phyloP scores from a whole-genome alignment of 495 filamentous ascomycete species.

The Penicillium mononematosum region DNA sequence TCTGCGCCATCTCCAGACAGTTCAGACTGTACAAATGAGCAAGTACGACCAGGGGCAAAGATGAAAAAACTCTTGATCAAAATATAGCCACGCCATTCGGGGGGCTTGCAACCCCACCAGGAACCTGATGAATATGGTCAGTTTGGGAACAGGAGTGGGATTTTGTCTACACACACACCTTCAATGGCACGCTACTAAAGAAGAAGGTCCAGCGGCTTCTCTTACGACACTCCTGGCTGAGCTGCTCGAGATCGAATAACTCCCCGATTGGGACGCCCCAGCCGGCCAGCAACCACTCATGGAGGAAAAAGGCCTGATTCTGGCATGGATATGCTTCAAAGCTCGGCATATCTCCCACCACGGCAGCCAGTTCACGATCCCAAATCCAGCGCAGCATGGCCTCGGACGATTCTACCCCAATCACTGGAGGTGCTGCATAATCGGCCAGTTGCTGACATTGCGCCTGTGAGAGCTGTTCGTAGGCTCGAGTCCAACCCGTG shows the following conservation, averaged over 20 bases:
- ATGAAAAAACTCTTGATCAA: conserved; percentile 12
- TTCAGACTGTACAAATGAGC: not conserved
- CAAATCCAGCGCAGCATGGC: conserved; percentile 49
- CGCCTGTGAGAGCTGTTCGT: conserved; percentile 30
- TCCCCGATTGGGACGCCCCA: conserved; percentile 62
- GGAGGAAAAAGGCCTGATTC: conserved; percentile 35
- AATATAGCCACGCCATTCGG: conserved; percentile 52
- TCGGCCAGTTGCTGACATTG: conserved; percentile 33
- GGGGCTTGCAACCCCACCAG: conserved; percentile 55
- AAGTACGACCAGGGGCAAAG: not conserved
- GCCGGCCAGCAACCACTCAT: conserved; percentile 53
- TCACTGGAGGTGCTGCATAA: conserved; percentile 30
- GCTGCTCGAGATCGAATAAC: conserved; percentile 55
- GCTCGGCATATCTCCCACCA: conserved; percentile 49
- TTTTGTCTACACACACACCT: conserved; percentile 35
- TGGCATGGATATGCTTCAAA: conserved; percentile 45
- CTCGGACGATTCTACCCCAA: conserved; percentile 47
- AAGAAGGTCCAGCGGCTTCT: conserved; percentile 51
- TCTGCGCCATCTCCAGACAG: not conserved
- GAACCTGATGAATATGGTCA: conserved; percentile 26
- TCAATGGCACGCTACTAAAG: conserved; percentile 54
- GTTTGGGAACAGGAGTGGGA: conserved; percentile 1
- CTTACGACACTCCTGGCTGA: conserved; percentile 45
- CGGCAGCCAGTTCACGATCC: conserved; percentile 50
- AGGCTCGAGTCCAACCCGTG: conserved; percentile 48